Percentiles rank a stretch among this genome's conserved stretches.
These are phyloP conservation scores for Diddensiella transvaalensis DNA, from an alignment of 805 yeast genomes.

Conservation along the genomic window DNA sequence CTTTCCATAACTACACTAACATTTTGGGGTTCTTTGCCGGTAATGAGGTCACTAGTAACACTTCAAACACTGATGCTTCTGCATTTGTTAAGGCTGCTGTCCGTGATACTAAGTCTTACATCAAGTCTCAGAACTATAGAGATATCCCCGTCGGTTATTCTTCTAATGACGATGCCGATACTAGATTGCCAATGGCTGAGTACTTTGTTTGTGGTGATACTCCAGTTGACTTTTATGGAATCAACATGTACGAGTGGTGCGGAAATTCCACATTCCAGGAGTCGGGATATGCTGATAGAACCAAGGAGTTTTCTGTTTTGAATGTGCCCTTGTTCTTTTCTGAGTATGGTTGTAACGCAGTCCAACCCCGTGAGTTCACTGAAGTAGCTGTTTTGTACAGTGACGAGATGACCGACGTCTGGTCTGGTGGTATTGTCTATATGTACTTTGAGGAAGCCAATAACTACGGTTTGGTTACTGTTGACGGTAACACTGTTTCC, in stretches of 20 bases:
- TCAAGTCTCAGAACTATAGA: slow-evolving; percentile 62
- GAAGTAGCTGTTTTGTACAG: slow-evolving; percentile 69
- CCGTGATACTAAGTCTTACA: slow-evolving; percentile 80
- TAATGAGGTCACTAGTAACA: slow-evolving; percentile 88
- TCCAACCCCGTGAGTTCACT: slow-evolving; percentile 69
- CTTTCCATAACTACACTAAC: slow-evolving; percentile 71
- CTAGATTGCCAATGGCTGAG: slow-evolving; percentile 74
- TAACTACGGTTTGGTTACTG: slow-evolving; percentile 72
- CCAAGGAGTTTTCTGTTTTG: slow-evolving; percentile 66
- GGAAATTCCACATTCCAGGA: slow-evolving; percentile 49
- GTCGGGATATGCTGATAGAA: slow-evolving; percentile 70
- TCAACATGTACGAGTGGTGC: slow-evolving; percentile 89
- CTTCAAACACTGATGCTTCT: slow-evolving; percentile 79
- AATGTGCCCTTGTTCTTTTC: slow-evolving; percentile 82
- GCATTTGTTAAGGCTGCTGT: slow-evolving; percentile 95
- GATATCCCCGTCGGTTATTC: slow-evolving; percentile 91
- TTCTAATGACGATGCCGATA: slow-evolving; percentile 80
- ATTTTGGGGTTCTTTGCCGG: slow-evolving; percentile 96
- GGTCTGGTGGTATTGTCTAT: slow-evolving; percentile 94
- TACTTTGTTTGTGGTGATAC: slow-evolving; percentile 79
- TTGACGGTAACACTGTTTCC: slow-evolving; percentile 44
- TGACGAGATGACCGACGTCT: slow-evolving; percentile 75
- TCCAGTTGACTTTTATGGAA: slow-evolving; percentile 72
- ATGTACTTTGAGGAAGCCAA: slow-evolving; percentile 86
- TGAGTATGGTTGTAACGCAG: slow-evolving; percentile 82